These are phyloP conservation scores for Xylaria sp. DNA, from an alignment of 2,329 filamentous ascomycete genomes.

Conservation along the genomic window DNA sequence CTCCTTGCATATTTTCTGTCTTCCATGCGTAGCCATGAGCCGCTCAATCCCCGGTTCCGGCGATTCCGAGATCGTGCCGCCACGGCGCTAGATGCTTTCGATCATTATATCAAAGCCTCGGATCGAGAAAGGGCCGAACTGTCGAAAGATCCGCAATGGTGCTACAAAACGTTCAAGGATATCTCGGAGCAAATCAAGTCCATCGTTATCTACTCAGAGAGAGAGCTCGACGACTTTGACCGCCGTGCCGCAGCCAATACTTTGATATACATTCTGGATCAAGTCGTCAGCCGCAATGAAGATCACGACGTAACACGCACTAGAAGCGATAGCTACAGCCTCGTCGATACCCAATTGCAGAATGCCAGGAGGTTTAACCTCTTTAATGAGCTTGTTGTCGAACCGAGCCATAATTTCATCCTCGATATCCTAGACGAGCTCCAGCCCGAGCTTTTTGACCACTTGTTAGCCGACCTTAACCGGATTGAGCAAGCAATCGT, in stretches of 20 bases:
- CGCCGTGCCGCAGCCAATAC: conserved; percentile 53
- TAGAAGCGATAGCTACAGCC: neutral
- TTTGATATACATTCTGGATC: conserved; percentile 54
- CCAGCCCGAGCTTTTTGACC: conserved; percentile 26
- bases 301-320: conserved; percentile 35
- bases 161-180: conserved; percentile 52
- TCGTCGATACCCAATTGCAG: neutral
- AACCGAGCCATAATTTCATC: conserved; percentile 45
- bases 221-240: conserved; percentile 46
- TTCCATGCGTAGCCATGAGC: conserved; percentile 51
- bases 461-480: conserved; percentile 40
- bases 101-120: conserved; percentile 38
- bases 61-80: conserved; percentile 55
- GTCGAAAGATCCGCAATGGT: conserved; percentile 55
- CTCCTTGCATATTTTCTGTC: conserved; percentile 60
- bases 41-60: conserved; percentile 53
- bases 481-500: conserved; percentile 40
- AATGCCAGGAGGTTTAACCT: conserved; percentile 15
- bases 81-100: conserved; percentile 53
- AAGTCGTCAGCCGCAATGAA: conserved; percentile 49
- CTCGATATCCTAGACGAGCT: conserved; percentile 48
- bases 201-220: conserved; percentile 47
- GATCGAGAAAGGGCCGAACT: conserved; percentile 9
- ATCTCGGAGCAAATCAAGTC: conserved; percentile 51
- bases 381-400: conserved; percentile 32